phyloP scores from a whole-genome alignment of 2,329 filamentous ascomycete genomes.

The Lizonia empirigonia region DNA sequence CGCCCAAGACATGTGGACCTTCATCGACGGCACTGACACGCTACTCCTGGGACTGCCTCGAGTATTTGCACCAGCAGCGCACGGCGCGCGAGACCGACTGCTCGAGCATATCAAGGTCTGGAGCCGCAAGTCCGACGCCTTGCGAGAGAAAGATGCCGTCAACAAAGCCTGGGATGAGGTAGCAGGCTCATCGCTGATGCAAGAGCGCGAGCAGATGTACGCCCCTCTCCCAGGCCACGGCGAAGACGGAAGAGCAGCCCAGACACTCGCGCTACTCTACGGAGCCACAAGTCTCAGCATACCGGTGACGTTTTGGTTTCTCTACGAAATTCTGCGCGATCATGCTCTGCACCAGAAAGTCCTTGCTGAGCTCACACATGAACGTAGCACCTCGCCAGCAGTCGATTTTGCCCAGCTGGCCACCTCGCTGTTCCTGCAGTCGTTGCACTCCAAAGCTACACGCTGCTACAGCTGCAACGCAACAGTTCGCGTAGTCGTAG shows the following conservation, averaged over 20 bases:
- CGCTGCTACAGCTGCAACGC: conserved; percentile 19
- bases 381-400: not conserved
- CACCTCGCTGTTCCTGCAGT: conserved; percentile 22
- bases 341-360: not conserved
- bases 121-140: conserved; percentile 5
- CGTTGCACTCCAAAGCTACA: conserved; percentile 21
- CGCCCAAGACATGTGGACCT: conserved; percentile 20
- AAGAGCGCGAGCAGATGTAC: conserved; percentile 25
- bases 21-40: conserved; percentile 23
- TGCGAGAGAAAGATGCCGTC: not conserved
- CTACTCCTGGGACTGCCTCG: conserved; percentile 23
- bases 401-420: conserved; percentile 20
- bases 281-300: conserved; percentile 20
- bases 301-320: conserved; percentile 25
- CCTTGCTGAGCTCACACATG: not conserved
- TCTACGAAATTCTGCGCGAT: conserved; percentile 20
- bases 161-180: conserved; percentile 17
- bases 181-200: conserved; percentile 19
- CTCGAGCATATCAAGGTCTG: conserved; percentile 16
- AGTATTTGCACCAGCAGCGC: conserved; percentile 12
- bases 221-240: conserved; percentile 18
- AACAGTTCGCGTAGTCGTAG: conserved; percentile 11
- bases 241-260: conserved; percentile 17
- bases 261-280: conserved; percentile 24
- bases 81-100: conserved; percentile 21